Evolutionary conservation across 2,329 filamentous ascomycete species (phyloP).

Genomic region (Fusarium sambucinum): DNA sequence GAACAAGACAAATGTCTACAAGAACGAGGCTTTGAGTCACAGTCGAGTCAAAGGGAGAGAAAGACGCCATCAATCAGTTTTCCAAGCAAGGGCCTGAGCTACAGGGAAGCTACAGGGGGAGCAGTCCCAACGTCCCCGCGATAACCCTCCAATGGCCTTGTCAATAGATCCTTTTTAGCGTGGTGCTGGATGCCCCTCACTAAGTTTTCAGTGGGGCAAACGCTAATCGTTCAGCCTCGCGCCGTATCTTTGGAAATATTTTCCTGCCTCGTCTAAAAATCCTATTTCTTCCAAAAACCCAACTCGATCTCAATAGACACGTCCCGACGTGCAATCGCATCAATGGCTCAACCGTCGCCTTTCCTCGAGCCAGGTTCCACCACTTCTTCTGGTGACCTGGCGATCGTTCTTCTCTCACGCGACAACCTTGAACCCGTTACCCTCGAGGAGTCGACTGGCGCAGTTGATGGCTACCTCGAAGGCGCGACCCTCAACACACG

Average conservation of each 20-base stretch:
- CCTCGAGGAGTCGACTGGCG: constrained; percentile 70
- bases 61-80: constrained; percentile 39
- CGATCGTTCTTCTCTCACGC: constrained; percentile 88
- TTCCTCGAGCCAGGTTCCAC: constrained; percentile 79
- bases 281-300: constrained; percentile 3
- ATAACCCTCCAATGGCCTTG: constrained; percentile 30
- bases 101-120: constrained; percentile 24
- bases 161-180: constrained; percentile 31
- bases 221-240: constrained; percentile 40
- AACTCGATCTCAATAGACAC: constrained; percentile 4
- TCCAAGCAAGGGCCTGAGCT: constrained; percentile 25
- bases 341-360: constrained; percentile 69
- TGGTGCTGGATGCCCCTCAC: constrained; percentile 36
- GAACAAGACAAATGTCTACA: constrained; percentile 38
- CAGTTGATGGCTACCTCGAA: constrained; percentile 78
- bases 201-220: constrained; percentile 31
- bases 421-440: constrained; percentile 85
- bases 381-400: constrained; percentile 75
- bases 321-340: constrained; percentile 22
- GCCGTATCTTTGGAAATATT: constrained; percentile 35
- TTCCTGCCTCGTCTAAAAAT: constrained; percentile 33
- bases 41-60: constrained; percentile 39
- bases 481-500: constrained; percentile 89
- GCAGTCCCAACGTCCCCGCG: constrained; percentile 8
- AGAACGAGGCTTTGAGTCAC: constrained; percentile 38